Percentiles rank a stretch among this genome's conserved stretches.
These are phyloP conservation scores for Zygoascus hellenicus DNA, from an alignment of 1,139 yeast species.

Conservation along the genomic window DNA sequence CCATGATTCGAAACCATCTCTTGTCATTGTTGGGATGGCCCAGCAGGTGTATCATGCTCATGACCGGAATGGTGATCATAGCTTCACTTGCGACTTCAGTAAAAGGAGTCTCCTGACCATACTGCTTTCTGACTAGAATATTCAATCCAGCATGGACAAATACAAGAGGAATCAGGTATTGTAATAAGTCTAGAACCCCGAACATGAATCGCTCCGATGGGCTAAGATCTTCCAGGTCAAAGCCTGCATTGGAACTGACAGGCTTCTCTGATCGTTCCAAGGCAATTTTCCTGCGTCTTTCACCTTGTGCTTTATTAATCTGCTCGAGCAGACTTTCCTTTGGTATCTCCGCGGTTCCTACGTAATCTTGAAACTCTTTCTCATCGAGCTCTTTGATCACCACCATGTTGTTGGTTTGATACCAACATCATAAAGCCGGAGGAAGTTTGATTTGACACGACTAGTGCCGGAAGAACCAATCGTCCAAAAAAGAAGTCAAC, in stretches of 20 bases:
- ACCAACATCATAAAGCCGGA: background rate
- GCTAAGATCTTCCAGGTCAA: conserved; percentile 23
- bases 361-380: conserved; percentile 21
- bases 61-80: conserved; percentile 27
- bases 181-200: conserved; percentile 28
- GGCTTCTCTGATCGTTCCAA: background rate
- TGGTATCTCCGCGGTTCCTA: conserved; percentile 25
- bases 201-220: conserved; percentile 27
- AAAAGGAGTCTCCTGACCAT: conserved; percentile 25
- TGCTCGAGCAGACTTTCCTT: conserved; percentile 27
- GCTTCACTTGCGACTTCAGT: conserved; percentile 23
- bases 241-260: conserved; percentile 6
- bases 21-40: conserved; percentile 24
- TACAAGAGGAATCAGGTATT: conserved; percentile 31
- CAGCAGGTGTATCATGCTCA: conserved; percentile 27
- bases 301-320: conserved; percentile 23
- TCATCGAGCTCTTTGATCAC: conserved; percentile 21
- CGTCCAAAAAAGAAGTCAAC: no score
- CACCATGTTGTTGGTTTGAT: background rate
- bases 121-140: conserved; percentile 33
- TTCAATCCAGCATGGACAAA: conserved; percentile 33
- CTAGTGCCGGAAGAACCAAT: no score
- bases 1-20: conserved; percentile 21
- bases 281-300: conserved; percentile 10
- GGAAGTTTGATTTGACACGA: no score